A percentile compares a stretch with the other conserved stretches of the same genome.
Evolutionary conservation across 148 eudicot genomes (phyloP).

Genomic region (Pharnaceum exiguum): DNA sequence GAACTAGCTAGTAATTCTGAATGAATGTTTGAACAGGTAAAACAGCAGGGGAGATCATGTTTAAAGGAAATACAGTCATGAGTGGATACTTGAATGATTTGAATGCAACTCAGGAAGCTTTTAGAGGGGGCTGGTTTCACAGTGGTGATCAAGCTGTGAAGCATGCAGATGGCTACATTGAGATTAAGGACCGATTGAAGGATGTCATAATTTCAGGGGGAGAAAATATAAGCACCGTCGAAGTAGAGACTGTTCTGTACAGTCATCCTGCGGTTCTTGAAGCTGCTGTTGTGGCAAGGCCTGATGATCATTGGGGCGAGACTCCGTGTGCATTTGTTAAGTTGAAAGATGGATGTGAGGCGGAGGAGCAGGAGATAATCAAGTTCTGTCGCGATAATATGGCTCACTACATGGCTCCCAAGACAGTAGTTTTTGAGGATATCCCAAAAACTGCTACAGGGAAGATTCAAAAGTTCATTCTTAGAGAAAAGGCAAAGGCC

Average conservation of each 20-base stretch:
- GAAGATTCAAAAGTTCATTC: slow-evolving; percentile 59
- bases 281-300: slow-evolving; percentile 62
- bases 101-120: slow-evolving; percentile 44
- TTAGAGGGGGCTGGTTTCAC: slow-evolving; percentile 57
- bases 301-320: slow-evolving; percentile 69
- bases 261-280: slow-evolving; percentile 60
- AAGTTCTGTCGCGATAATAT: slow-evolving; percentile 33
- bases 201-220: slow-evolving; percentile 67
- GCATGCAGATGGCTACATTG: slow-evolving; percentile 50
- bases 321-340: slow-evolving; percentile 68
- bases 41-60: slow-evolving; percentile 59
- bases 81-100: slow-evolving; percentile 52
- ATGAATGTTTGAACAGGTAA: slow-evolving; percentile 20
- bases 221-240: slow-evolving; percentile 63
- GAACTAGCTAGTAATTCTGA: too few species aligned
- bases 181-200: slow-evolving; percentile 55
- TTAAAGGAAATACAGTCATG: slow-evolving; percentile 71
- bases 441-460: slow-evolving; percentile 63
- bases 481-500: slow-evolving; percentile 44
- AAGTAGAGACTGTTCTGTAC: slow-evolving; percentile 50
- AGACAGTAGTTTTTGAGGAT: slow-evolving; percentile 40
- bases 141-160: slow-evolving; percentile 58
- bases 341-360: slow-evolving; percentile 39
- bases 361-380: slow-evolving; percentile 33
- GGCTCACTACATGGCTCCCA: slow-evolving; percentile 52